These are phyloP conservation scores for Lactarius deliciosus DNA, from an alignment of 768 basidiomycete genomes.

Conservation along the genomic window DNA sequence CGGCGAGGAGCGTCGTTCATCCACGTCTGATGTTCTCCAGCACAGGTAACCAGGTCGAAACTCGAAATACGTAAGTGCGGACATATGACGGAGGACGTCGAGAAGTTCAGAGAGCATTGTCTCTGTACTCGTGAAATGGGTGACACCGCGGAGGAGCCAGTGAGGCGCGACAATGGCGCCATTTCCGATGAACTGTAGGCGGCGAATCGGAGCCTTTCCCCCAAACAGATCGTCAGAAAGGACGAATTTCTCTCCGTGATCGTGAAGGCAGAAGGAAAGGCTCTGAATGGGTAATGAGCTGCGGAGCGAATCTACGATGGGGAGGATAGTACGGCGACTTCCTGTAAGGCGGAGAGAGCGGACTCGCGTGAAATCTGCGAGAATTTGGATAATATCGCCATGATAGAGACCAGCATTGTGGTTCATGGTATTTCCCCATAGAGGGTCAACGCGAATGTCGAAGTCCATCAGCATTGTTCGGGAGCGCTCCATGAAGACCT, in stretches of 20 bases:
- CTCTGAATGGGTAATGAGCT: background rate
- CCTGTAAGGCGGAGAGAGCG: slow-evolving; percentile 2
- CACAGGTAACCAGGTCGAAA: background rate
- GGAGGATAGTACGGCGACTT: background rate
- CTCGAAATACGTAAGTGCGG: background rate
- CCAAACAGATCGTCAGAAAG: background rate
- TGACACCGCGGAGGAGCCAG: background rate
- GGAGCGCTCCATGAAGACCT: background rate
- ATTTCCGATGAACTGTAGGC: background rate
- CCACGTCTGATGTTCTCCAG: background rate
- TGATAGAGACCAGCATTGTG: too few species aligned
- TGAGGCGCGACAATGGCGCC: background rate
- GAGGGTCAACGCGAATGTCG: background rate
- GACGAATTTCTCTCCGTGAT: background rate
- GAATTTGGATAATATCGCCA: background rate
- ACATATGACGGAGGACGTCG: background rate
- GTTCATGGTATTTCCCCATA: too few species aligned
- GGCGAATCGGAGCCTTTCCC: background rate
- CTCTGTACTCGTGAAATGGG: background rate
- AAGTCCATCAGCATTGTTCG: background rate
- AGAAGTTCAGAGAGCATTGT: background rate
- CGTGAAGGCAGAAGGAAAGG: background rate
- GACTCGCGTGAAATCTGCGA: background rate
- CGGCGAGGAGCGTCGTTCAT: background rate
- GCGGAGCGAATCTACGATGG: background rate